phyloP scores from a whole-genome alignment of 2,329 filamentous ascomycete species.

The Talaromyces funiculosus region DNA sequence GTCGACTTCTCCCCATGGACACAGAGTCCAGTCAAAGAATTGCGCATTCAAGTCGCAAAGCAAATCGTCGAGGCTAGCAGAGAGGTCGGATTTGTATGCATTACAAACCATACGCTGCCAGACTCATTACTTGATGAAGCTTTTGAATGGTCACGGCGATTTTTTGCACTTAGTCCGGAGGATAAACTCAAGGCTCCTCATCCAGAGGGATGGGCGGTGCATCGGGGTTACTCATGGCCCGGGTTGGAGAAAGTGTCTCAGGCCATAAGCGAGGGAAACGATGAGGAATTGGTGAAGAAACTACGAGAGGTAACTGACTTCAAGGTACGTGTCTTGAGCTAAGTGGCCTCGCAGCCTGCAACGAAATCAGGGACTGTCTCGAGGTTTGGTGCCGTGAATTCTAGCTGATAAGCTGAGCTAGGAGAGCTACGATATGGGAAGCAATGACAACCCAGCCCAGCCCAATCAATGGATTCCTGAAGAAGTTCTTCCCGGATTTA shows the following conservation, averaged over 20 bases:
- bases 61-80: conserved; percentile 76
- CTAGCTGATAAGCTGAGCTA: conserved; percentile 22
- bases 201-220: conserved; percentile 39
- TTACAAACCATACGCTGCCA: conserved; percentile 70
- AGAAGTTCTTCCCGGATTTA: conserved; percentile 57
- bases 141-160: conserved; percentile 49
- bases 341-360: no score
- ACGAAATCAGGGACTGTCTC: background rate
- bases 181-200: conserved; percentile 68
- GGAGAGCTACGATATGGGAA: conserved; percentile 57
- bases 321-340: no score
- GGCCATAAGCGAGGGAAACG: conserved; percentile 32
- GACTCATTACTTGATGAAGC: conserved; percentile 53
- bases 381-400: no score
- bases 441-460: conserved; percentile 53
- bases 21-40: background rate
- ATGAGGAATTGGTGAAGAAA: conserved; percentile 50
- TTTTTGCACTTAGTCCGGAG: conserved; percentile 60
- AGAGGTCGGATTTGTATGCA: conserved; percentile 81
- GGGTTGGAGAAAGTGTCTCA: conserved; percentile 69
- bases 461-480: conserved; percentile 74
- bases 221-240: conserved; percentile 65
- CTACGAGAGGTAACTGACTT: conserved; percentile 46
- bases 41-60: conserved; percentile 51
- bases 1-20: background rate